These are phyloP conservation scores for Phytophthora agathidicida DNA, from an alignment of 352 stramenopile species.

Conservation along the genomic window DNA sequence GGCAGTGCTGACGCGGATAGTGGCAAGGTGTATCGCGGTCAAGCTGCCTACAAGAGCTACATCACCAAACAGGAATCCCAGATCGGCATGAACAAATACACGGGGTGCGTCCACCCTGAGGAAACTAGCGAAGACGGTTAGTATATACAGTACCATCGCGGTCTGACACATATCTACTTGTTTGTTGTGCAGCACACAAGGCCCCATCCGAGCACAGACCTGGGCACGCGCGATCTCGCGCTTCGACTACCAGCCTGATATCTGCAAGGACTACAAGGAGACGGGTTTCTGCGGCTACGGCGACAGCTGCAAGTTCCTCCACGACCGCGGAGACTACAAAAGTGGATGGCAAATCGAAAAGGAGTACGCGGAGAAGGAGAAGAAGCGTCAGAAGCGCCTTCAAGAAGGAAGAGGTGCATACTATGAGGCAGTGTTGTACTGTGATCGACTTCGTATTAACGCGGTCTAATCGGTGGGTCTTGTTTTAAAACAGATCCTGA, in stretches of 20 bases:
- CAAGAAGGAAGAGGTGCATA: constrained; percentile 49
- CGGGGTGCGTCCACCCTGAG: constrained; percentile 68
- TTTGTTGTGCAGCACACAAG: constrained; percentile 86
- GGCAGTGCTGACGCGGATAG: constrained; percentile 71
- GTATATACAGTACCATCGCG: too few relatives aligned
- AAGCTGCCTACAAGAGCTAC: constrained; percentile 89
- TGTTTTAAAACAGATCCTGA: constrained; percentile 37
- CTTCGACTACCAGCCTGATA: constrained; percentile 98
- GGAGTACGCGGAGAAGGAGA: constrained; percentile 94
- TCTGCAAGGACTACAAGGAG: constrained; percentile 99
- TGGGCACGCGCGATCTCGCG: constrained; percentile 95
- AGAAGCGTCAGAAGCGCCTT: constrained; percentile 85
- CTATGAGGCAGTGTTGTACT: not conserved
- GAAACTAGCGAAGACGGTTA: too few relatives aligned
- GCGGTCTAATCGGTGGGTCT: not conserved
- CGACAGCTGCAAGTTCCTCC: constrained; percentile 97
- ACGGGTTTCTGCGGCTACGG: constrained; percentile 99
- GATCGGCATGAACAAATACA: constrained; percentile 91
- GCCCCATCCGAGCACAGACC: constrained; percentile 94
- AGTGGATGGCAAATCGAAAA: constrained; percentile 98
- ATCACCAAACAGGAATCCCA: constrained; percentile 88
- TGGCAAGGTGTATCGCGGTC: constrained; percentile 84
- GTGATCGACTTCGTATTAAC: not conserved
- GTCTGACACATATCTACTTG: not conserved
- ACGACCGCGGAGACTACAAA: constrained; percentile 98